A percentile compares a stretch with the other conserved stretches of the same genome.
These are phyloP conservation scores for Neoboletus subvelutipes DNA, from an alignment of 768 basidiomycete species.

Conservation along the genomic window DNA sequence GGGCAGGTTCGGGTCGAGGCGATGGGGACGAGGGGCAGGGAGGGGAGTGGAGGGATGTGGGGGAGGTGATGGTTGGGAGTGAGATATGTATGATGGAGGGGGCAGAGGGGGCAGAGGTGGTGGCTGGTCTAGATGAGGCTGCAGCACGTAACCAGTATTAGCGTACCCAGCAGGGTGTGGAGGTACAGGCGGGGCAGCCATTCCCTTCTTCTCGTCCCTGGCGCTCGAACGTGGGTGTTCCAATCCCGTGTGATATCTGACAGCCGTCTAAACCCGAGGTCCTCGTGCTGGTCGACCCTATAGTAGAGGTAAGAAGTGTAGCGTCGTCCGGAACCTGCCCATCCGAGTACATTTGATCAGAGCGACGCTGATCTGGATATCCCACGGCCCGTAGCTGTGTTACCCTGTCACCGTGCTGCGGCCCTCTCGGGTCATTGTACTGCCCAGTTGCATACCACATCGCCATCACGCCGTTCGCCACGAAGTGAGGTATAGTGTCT, in stretches of 20 bases:
- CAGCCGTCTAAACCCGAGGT: background rate
- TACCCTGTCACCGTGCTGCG: background rate
- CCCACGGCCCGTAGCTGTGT: slow-evolving; percentile 1
- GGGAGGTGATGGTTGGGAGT: slow-evolving; percentile 21
- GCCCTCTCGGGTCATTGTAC: background rate
- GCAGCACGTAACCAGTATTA: slow-evolving; percentile 9
- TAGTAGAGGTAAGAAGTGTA: background rate
- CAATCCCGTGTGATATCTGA: background rate
- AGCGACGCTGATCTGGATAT: background rate
- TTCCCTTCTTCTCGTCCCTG: slow-evolving; percentile 1
- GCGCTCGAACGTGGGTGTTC: background rate
- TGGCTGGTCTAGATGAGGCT: slow-evolving; percentile 23
- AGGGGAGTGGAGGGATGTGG: slow-evolving; percentile 47
- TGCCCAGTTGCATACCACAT: background rate
- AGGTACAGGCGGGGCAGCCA: slow-evolving; percentile 34
- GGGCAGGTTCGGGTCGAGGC: slow-evolving; percentile 57
- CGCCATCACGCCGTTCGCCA: background rate
- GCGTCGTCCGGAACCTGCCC: background rate
- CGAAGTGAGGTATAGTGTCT: background rate
- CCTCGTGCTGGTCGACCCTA: background rate
- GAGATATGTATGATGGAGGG: slow-evolving; percentile 33
- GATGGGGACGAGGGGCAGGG: slow-evolving; percentile 68
- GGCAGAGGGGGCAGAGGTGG: slow-evolving; percentile 55
- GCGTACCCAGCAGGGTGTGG: slow-evolving; percentile 19
- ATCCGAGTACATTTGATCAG: background rate